Conservation (phyloP, 768 basidiomycete species). For the Melanogaster broomeanus region DNA sequence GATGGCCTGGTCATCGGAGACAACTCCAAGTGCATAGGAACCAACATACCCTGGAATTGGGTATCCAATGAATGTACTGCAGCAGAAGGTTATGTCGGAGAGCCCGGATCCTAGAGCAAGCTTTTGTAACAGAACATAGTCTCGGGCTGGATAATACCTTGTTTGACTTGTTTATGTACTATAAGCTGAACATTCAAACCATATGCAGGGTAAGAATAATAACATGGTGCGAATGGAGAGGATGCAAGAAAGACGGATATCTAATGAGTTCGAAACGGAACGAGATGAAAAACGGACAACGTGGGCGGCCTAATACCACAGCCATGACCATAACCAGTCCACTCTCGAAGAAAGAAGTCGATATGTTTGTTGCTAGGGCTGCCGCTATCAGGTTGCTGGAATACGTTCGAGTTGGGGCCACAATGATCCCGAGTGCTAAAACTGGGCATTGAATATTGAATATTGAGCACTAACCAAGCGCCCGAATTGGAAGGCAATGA, state of each 20-base stretch:
- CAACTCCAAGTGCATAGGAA: not conserved
- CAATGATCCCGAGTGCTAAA: too few relatives aligned
- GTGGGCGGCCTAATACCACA: constrained; percentile 1
- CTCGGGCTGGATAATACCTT: too few relatives aligned
- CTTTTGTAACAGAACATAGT: too few relatives aligned
- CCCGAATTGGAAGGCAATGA: too few relatives aligned
- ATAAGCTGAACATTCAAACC: not conserved
- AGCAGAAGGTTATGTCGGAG: constrained; percentile 8
- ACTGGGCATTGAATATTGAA: too few relatives aligned
- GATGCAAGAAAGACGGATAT: not conserved
- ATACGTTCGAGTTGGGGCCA: too few relatives aligned
- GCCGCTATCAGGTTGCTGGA: too few relatives aligned
- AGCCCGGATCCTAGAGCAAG: not conserved
- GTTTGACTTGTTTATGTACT: too few relatives aligned
- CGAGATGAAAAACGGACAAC: not conserved
- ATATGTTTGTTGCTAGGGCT: too few relatives aligned
- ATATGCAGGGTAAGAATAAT: not conserved
- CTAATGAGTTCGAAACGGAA: not conserved
- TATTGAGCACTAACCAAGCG: too few relatives aligned
- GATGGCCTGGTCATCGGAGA: not conserved
- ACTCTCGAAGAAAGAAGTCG: not conserved
- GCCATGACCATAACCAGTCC: not conserved
- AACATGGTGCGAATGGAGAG: not conserved
- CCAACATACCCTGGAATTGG: constrained; percentile 5
- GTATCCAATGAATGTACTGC: not conserved